Evolutionary conservation across 176 grass and related monocot genomes (phyloP).

Genomic region (Carex myosuroides): DNA sequence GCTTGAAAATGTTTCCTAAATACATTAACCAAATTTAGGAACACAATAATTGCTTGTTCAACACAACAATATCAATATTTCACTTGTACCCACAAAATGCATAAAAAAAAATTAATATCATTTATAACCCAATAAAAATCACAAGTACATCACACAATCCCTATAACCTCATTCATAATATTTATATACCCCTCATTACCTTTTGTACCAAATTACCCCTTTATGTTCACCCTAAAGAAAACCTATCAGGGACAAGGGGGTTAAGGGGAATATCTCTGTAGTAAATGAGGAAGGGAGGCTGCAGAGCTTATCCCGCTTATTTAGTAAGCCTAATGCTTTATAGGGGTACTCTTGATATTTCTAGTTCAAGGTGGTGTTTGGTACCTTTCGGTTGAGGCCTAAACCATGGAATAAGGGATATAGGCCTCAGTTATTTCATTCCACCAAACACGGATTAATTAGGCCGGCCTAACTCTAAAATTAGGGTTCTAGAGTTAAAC

Average conservation of each 20-base stretch:
- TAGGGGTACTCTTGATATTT: background rate
- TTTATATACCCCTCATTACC: background rate
- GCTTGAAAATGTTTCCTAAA: slow-evolving; percentile 54
- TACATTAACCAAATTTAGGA: slow-evolving; percentile 23
- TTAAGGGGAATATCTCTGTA: background rate
- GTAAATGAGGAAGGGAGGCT: background rate
- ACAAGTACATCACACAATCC: background rate
- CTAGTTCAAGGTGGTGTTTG: no score
- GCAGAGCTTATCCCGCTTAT: background rate
- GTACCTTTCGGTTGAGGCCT: no score
- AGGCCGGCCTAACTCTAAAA: no score
- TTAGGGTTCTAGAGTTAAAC: no score
- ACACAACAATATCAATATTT: slow-evolving; percentile 17
- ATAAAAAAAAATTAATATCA: slow-evolving; percentile 19
- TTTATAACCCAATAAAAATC: background rate
- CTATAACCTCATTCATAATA: background rate
- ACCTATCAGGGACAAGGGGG: background rate
- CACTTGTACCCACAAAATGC: background rate
- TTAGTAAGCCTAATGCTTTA: background rate
- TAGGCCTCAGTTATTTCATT: no score
- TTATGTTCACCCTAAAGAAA: background rate
- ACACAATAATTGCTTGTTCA: background rate
- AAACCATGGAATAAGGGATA: no score
- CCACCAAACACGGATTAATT: no score
- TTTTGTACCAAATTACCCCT: background rate